A percentile compares a stretch with the other conserved stretches of the same genome.
Conservation (phyloP, 495 filamentous ascomycete species). For the Entonaema liquescens region DNA sequence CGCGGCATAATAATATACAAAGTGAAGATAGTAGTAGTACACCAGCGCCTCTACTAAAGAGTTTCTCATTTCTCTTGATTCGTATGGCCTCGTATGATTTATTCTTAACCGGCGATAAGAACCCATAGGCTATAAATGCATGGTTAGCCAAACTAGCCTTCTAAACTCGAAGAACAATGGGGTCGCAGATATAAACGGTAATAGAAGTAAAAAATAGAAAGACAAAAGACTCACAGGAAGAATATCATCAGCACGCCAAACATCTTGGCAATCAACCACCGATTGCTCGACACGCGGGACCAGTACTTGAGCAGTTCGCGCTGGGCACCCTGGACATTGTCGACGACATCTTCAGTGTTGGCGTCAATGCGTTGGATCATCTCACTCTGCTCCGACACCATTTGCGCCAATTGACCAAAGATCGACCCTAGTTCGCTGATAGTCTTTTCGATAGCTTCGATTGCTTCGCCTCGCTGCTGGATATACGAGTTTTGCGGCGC, state of each 20-base stretch:
- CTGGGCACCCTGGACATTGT: constrained; percentile 96
- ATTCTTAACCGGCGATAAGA: constrained; percentile 47
- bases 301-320: constrained; percentile 96
- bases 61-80: constrained; percentile 4
- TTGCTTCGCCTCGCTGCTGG: constrained; percentile 91
- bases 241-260: constrained; percentile 82
- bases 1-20: constrained; percentile 36
- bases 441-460: constrained; percentile 95
- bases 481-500: constrained; percentile 88
- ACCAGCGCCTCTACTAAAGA: constrained; percentile 29
- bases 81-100: constrained; percentile 12
- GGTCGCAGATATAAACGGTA: neutral
- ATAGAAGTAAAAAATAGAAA: neutral
- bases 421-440: constrained; percentile 95
- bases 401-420: constrained; percentile 94
- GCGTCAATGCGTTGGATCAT: constrained; percentile 95
- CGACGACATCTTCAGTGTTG: constrained; percentile 89
- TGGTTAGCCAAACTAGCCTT: neutral
- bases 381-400: constrained; percentile 97
- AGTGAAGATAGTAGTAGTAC: constrained; percentile 32
- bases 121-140: constrained; percentile 49
- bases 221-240: constrained; percentile 56
- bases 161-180: neutral
- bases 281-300: constrained; percentile 89
- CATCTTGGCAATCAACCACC: constrained; percentile 99